Percentiles rank a stretch among this genome's conserved stretches.
These are phyloP conservation scores for Glycyrrhiza uralensis DNA, from an alignment of 306 rosid genomes.

Conservation along the genomic window DNA sequence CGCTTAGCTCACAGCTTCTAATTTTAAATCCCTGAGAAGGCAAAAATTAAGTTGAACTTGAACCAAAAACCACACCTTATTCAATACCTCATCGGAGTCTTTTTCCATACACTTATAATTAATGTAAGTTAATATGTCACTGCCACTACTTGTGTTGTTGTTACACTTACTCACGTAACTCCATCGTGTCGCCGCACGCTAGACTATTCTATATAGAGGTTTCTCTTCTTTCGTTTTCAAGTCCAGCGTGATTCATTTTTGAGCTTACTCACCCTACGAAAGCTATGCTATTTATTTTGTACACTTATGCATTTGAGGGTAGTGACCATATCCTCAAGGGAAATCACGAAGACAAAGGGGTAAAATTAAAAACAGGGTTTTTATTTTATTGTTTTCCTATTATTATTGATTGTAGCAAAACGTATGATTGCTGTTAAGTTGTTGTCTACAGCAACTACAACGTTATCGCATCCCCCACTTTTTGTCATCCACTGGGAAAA, in stretches of 20 bases:
- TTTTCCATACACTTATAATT: no score
- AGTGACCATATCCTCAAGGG: constrained; percentile 16
- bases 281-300: not conserved
- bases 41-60: constrained; percentile 8
- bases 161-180: constrained; percentile 34
- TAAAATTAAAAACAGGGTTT: not conserved
- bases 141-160: not conserved
- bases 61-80: constrained; percentile 2
- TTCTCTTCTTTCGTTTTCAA: constrained; percentile 26
- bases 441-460: not conserved
- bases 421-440: not conserved
- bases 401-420: not conserved
- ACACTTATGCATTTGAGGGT: not conserved
- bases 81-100: no score
- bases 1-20: no score
- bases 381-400: not conserved
- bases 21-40: not conserved
- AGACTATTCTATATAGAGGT: not conserved
- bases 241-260: constrained; percentile 1
- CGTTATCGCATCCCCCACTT: not conserved
- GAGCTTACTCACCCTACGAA: not conserved
- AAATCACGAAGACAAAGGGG: not conserved
- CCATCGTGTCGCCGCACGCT: constrained; percentile 37
- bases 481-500: not conserved
- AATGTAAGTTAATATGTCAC: no score